Evolutionary conservation across 495 filamentous ascomycete species (phyloP), one percentile per base, ranked within the genome.

Genomic region (Mycothermus thermophilus): DNA sequence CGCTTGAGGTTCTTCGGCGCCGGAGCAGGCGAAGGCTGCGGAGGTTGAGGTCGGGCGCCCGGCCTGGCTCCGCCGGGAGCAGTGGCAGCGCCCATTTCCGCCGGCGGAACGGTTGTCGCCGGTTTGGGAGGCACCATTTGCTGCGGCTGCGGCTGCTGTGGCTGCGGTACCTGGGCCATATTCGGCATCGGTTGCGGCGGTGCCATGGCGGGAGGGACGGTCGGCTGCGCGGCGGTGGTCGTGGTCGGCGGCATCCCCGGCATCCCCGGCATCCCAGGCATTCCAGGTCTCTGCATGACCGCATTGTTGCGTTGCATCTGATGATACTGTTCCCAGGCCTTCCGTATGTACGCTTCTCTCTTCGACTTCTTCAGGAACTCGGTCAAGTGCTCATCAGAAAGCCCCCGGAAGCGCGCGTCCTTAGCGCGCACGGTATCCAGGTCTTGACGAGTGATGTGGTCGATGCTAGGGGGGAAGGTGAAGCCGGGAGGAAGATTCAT

Each of bases 1-100:
- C 77, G 70, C 54, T 82, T 83, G 23, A 59, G 47, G 17, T 33
- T 51, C 23, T 52, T 60, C n/a, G 45, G 32, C 7, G 22, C 30
- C 17, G 48, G 37, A 12, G 37, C 46, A 14, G 51, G 47, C 5
- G 50, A 40, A 9, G 40, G 42, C 34, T 46, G 48, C 8, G 39
- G 28, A 13, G 40, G 31, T n/a, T n/a, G n/a, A n/a, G n/a, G n/a
- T n/a, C n/a, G 11, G 31, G 23, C 32, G 38, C 30, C 22, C 25
- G 21, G 25, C 26, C 18, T 11, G 46, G 35, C 6, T 25, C 11
- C 22, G 6, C 6, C 6, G 22, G 22, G 6, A 11, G 22, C 22
- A 6, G 22, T 25, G 22, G 22, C 22, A 25, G 6, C 22, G 6
- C 6, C 22, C 11, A 11, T 11, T 25, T 6, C 27, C 22, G 35